A percentile compares a stretch with the other conserved stretches of the same genome.
Conservation (phyloP, 83 land plant genomes). For the Diphasiastrum complanatum region DNA sequence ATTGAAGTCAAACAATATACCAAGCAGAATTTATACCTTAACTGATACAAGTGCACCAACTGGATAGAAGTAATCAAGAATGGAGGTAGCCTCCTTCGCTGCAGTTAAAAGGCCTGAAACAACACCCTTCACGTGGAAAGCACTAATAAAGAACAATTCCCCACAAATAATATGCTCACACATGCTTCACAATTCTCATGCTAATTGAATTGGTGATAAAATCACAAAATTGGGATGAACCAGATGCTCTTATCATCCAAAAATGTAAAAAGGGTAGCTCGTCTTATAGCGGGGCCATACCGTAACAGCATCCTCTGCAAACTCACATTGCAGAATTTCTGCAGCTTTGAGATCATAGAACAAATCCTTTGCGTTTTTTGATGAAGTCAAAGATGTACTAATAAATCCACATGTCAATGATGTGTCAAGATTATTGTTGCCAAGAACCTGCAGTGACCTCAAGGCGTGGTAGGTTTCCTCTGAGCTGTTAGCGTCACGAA, state of each 20-base stretch:
- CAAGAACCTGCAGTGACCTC: not conserved
- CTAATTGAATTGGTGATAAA: too few species aligned
- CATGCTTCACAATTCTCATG: too few species aligned
- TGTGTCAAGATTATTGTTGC: not conserved
- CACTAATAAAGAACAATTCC: too few species aligned
- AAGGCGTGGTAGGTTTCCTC: conserved; percentile 4
- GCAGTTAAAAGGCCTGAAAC: not conserved
- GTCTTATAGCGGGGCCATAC: too few species aligned
- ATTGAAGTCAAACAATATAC: not conserved
- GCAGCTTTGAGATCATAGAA: not conserved
- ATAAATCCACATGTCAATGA: not conserved
- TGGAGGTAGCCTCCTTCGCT: not conserved
- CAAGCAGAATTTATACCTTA: not conserved
- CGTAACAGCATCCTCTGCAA: not conserved
- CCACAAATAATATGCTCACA: too few species aligned
- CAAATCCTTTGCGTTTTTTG: too few species aligned
- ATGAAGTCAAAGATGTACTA: too few species aligned
- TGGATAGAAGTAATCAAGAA: not conserved
- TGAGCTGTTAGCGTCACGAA: not conserved
- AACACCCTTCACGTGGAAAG: not conserved
- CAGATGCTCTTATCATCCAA: too few species aligned
- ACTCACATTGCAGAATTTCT: not conserved
- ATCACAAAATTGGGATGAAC: too few species aligned
- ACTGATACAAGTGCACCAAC: not conserved
- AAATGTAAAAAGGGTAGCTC: too few species aligned